These are phyloP conservation scores for Aechmea fasciata DNA, from an alignment of 176 grass and related monocot genomes.

Conservation along the genomic window DNA sequence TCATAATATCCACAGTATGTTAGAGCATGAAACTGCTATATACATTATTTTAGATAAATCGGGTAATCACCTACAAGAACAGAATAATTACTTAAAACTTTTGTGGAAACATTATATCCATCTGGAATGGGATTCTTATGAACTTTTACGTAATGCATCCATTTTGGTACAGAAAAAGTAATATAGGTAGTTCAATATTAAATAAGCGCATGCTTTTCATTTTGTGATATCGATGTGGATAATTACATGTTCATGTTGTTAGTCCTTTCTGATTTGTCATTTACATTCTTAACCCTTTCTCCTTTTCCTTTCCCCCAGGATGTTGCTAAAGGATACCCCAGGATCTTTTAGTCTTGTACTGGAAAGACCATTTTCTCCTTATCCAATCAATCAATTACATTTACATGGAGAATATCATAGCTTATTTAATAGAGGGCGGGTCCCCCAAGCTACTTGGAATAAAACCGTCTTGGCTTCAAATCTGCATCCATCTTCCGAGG, in stretches of 20 bases:
- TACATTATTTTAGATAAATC: not conserved
- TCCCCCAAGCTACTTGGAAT: slow-evolving; percentile 63
- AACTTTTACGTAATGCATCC: no score
- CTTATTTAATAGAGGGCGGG: slow-evolving; percentile 79
- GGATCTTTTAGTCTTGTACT: slow-evolving; percentile 73
- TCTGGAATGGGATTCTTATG: no score
- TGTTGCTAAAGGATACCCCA: slow-evolving; percentile 38
- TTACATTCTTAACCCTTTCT: slow-evolving; percentile 1
- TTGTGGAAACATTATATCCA: not conserved
- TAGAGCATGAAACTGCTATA: not conserved
- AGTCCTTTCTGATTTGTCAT: no score
- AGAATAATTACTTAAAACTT: not conserved
- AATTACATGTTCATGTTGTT: no score
- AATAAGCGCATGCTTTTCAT: slow-evolving; percentile 7
- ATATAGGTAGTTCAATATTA: slow-evolving; percentile 17
- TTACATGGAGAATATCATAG: slow-evolving; percentile 55
- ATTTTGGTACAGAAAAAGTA: no score
- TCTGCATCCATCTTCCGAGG: slow-evolving; percentile 16
- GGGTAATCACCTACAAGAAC: not conserved
- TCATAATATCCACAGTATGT: not conserved
- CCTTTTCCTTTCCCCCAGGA: slow-evolving; percentile 32
- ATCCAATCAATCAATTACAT: slow-evolving; percentile 79
- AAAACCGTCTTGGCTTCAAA: slow-evolving; percentile 32
- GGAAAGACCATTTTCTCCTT: slow-evolving; percentile 86
- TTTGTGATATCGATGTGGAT: not conserved